Evolutionary conservation across 2,329 filamentous ascomycete species (phyloP), one percentile per base, ranked within the genome.

Genomic region (Tolypocladium paradoxum): DNA sequence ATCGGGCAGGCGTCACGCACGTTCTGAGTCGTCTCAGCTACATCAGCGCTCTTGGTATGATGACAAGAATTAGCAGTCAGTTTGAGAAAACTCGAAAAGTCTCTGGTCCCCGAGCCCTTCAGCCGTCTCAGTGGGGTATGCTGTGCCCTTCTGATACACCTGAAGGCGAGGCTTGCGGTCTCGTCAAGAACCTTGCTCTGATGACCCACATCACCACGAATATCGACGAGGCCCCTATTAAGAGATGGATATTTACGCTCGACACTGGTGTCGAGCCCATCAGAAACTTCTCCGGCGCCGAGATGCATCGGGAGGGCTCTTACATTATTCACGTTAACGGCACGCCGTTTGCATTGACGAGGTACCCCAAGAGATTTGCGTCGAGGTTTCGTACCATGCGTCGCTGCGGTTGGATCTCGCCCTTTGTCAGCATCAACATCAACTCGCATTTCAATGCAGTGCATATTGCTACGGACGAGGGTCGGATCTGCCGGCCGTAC

Each of bases 141-240:
- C 77, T 99, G 52, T 99, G 93, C 66, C 88, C 91, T 0, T 95
- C 93, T 12, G 93, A 99, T 76, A 99, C 93, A 0, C 93, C 93
- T 7, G 93, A 99, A 84, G 93, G 93, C 72, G 93, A 99, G 74
- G 91, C 93, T 12, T 99, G 93, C 73, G 93, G 93, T 77, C 73
- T 99, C 54, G 91, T 99, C 61, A 99, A 99, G 77, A 99, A 99
- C 65, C 72, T 99, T 74, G 93, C 93, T 9, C 76, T 99, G 54
- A 99, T 99, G 93, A 99, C 95, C 50, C 95, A 99, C 65, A 97
- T 99, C 61, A 99, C 93, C 0, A 99, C 93, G 2, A 90, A 96
- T 58, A 90, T 95, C 53, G 90, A 96, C 53, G 93, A 97, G 66
- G 89, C 84, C 20, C 91, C 93, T 1, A 88, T 99, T 18, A 86